These are phyloP conservation scores for Sclerotinia spermophila DNA, from an alignment of 2,329 filamentous ascomycete species.

Conservation along the genomic window DNA sequence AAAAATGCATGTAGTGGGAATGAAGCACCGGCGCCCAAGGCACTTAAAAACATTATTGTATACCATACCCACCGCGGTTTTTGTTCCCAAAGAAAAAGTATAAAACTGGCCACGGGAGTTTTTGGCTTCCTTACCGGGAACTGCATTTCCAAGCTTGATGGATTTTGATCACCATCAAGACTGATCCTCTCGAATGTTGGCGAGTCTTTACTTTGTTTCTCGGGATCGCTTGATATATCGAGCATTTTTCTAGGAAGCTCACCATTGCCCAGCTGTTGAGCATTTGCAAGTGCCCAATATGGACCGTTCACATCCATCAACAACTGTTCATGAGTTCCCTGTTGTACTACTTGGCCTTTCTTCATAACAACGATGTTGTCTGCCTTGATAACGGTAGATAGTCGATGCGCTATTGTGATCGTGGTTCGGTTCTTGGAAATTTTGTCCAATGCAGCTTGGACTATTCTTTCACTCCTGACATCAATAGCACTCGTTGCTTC, in stretches of 20 bases:
- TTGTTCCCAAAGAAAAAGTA: slow-evolving; percentile 33
- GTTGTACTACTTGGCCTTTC: slow-evolving; percentile 68
- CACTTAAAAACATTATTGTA: slow-evolving; percentile 2
- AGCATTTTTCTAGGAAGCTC: not conserved
- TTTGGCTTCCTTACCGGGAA: not conserved
- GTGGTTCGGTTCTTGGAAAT: slow-evolving; percentile 81
- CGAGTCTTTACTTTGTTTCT: not conserved
- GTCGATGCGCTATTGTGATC: slow-evolving; percentile 86
- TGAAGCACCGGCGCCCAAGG: slow-evolving; percentile 27
- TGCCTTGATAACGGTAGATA: slow-evolving; percentile 87
- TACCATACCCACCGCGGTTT: slow-evolving; percentile 14
- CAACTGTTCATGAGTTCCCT: slow-evolving; percentile 69
- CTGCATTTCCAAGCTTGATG: not conserved
- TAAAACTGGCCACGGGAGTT: slow-evolving; percentile 1
- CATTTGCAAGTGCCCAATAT: slow-evolving; percentile 65
- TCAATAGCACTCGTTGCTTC: slow-evolving; percentile 66
- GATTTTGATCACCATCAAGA: not conserved
- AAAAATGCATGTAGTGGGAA: slow-evolving; percentile 40
- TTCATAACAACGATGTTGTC: slow-evolving; percentile 81
- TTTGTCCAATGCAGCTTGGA: slow-evolving; percentile 79
- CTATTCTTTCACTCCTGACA: slow-evolving; percentile 84
- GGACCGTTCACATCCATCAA: slow-evolving; percentile 54
- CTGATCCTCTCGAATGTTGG: slow-evolving; percentile 7
- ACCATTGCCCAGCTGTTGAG: slow-evolving; percentile 47
- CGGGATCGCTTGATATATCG: not conserved